Percentiles rank a stretch among this genome's conserved stretches.
Evolutionary conservation across 805 yeast genomes (phyloP).

Genomic region (Clavispora santaluciae): DNA sequence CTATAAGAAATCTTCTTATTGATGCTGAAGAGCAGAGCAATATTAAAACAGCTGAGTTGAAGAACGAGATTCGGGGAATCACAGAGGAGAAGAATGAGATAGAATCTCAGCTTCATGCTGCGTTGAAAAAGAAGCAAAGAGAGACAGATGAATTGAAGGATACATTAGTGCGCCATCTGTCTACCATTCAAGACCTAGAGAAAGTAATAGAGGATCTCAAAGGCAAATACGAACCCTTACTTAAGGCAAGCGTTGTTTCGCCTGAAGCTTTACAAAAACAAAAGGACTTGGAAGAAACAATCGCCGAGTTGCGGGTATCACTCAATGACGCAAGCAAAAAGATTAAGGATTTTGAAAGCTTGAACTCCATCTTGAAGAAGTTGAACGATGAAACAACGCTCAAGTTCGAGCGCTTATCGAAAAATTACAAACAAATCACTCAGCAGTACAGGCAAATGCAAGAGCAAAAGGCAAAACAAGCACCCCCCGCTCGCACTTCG

Average conservation of each 20-base stretch:
- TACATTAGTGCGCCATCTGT: conserved; percentile 39
- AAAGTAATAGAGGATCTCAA: conserved; percentile 22
- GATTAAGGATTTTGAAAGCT: conserved; percentile 50
- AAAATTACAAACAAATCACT: conserved; percentile 61
- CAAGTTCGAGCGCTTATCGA: conserved; percentile 64
- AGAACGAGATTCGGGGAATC: conserved; percentile 44
- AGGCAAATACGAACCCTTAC: conserved; percentile 22
- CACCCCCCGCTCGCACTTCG: conserved; percentile 8
- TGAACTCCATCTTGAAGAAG: conserved; percentile 50
- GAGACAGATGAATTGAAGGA: conserved; percentile 56
- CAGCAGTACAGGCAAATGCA: conserved; percentile 50
- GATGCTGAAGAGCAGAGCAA: conserved; percentile 63
- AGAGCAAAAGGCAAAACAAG: conserved; percentile 10
- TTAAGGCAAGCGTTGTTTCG: conserved; percentile 13
- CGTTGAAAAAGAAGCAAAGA: conserved; percentile 52
- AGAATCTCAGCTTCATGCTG: conserved; percentile 48
- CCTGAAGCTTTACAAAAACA: conserved; percentile 10
- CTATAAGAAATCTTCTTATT: conserved; percentile 61
- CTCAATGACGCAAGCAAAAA: conserved; percentile 47
- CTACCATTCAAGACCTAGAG: conserved; percentile 39
- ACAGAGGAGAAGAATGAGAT: conserved; percentile 58
- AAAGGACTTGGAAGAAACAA: conserved; percentile 24
- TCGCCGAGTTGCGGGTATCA: conserved; percentile 48
- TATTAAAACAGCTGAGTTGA: conserved; percentile 49
- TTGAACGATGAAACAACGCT: conserved; percentile 63